Conservation (phyloP, 371 early-diverging fungal genomes). For the Thermomucor indicae-seudaticae region DNA sequence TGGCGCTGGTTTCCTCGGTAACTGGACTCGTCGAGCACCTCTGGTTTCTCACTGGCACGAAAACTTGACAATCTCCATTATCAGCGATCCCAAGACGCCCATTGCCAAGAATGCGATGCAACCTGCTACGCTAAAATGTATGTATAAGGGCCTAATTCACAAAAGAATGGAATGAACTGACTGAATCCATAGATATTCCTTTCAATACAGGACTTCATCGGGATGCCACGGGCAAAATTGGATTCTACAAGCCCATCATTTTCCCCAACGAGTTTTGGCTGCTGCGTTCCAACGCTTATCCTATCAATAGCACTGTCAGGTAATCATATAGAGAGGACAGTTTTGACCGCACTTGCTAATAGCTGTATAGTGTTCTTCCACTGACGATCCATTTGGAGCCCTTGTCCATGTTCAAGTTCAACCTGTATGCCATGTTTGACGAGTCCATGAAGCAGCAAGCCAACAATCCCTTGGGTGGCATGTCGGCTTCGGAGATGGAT, state of each 20-base stretch:
- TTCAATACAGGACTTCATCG: slow-evolving; percentile 27
- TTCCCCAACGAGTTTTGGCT: slow-evolving; percentile 90
- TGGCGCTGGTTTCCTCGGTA: slow-evolving; percentile 21
- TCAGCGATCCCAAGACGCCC: slow-evolving; percentile 42
- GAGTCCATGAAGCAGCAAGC: slow-evolving; percentile 65
- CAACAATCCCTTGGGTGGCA: slow-evolving; percentile 66
- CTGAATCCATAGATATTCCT: slow-evolving; percentile 41
- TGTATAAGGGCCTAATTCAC: not conserved
- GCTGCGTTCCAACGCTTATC: slow-evolving; percentile 63
- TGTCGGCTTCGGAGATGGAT: slow-evolving; percentile 57
- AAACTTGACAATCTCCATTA: slow-evolving; percentile 73
- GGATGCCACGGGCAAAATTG: slow-evolving; percentile 34
- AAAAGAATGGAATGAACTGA: not conserved
- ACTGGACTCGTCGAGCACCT: slow-evolving; percentile 38
- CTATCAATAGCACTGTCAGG: slow-evolving; percentile 74
- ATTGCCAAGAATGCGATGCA: slow-evolving; percentile 51
- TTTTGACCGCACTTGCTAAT: slow-evolving; percentile 1
- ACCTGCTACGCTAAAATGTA: slow-evolving; percentile 50
- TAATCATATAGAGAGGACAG: slow-evolving; percentile 16
- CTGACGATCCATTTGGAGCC: slow-evolving; percentile 66
- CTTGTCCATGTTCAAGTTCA: slow-evolving; percentile 74
- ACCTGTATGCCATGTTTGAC: slow-evolving; percentile 53
- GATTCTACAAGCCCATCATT: slow-evolving; percentile 70
- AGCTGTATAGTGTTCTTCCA: slow-evolving; percentile 50
- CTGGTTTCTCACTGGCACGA: slow-evolving; percentile 84